Evolutionary conservation across 1,284 basidiomycete species (phyloP), one percentile per base, ranked within the genome.

Genomic region (Cerioporus squamosus): DNA sequence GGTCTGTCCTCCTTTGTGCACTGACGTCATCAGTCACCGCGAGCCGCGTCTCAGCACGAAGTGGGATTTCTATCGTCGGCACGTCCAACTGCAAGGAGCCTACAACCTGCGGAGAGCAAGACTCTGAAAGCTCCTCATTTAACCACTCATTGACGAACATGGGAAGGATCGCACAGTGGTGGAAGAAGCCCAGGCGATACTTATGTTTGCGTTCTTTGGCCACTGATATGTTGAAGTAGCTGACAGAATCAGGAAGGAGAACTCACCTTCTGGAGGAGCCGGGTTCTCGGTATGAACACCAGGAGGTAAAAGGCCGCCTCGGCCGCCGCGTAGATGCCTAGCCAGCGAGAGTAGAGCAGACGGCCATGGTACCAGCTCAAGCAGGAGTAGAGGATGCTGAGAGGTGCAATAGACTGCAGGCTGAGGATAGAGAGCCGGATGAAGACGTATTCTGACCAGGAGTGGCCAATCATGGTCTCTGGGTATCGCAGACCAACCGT

Each of bases 291-390:
- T 3, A 82, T 64, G 60, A 81, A 87, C 3, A 85, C 75, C 12
- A 78, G 62, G 1, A 77, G 45, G 58, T 80, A 85, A 66, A 88
- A 88, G 0, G 60, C 56, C 1, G 73, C 73, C 64, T 89, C 87
- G 0, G 74, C 58, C 3, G 69, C 48, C 0, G 83, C 75, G 44
- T 79, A 77, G 2, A 63, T 14, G 2, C 70, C 72, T 1, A 80
- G 24, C 66, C 73, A 70, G 18, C 64, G 59, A 3, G 74, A 74
- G 26, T 69, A 54, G 20, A 77, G 53, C 52, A 75, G 67, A 12
- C 60, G 57, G 12, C 68, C 60, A 9, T 54, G 42, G 46, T 74
- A 71, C 33, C 58, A 64, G 62, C 71, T 75, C 5, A 60, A 63
- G 15, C 60, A 57, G 24, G 81, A 68, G 57, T 81, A 82, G 17